A percentile compares a stretch with the other conserved stretches of the same genome.
These are phyloP conservation scores for Aspergillus cristatus DNA, from an alignment of 495 filamentous ascomycete species.

Conservation along the genomic window DNA sequence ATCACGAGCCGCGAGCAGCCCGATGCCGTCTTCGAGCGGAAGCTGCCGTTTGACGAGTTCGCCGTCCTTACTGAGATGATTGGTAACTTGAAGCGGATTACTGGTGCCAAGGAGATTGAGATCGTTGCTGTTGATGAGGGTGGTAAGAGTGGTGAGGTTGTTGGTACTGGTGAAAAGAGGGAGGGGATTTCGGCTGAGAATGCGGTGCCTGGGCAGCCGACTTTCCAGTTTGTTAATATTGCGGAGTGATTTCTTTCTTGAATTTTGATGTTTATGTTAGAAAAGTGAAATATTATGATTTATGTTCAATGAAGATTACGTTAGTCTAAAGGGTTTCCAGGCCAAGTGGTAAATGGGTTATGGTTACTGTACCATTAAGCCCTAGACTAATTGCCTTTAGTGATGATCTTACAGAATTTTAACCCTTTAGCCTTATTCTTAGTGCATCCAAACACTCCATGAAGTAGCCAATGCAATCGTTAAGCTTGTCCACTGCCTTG, in stretches of 20 bases:
- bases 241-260: constrained; percentile 14
- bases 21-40: constrained; percentile 64
- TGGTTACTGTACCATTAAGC: too few species aligned
- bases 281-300: background rate
- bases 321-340: constrained; percentile 14
- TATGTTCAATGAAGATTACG: constrained; percentile 18
- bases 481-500: too few species aligned
- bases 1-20: constrained; percentile 44
- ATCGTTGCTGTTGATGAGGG: constrained; percentile 61
- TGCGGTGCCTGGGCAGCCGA: constrained; percentile 71
- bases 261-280: background rate
- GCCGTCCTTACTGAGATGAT: constrained; percentile 54
- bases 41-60: constrained; percentile 79
- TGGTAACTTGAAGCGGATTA: constrained; percentile 50
- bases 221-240: constrained; percentile 71
- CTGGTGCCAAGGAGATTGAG: constrained; percentile 53
- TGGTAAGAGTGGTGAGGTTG: constrained; percentile 52
- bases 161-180: constrained; percentile 46
- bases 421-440: too few species aligned
- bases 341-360: too few species aligned
- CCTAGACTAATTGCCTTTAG: too few species aligned
- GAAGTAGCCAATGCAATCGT: too few species aligned
- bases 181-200: constrained; percentile 50
- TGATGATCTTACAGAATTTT: too few species aligned
- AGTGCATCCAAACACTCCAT: too few species aligned